Percentiles rank a stretch among this genome's conserved stretches.
Conservation (phyloP, 2,329 filamentous ascomycete genomes). For the Zopfia rhizophila region DNA sequence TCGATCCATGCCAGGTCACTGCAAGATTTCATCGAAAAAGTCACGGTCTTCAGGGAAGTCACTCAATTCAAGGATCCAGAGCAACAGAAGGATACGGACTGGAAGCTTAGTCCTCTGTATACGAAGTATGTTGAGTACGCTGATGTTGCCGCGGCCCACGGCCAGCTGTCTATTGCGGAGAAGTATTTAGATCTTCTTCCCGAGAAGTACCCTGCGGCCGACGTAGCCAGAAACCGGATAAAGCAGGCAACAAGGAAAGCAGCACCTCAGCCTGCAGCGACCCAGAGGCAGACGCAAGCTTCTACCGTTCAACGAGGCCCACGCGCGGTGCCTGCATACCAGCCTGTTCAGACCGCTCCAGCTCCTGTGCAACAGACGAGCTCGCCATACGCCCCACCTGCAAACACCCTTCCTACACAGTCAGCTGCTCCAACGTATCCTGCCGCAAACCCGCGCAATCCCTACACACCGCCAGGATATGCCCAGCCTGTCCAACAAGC, state of each 20-base stretch:
- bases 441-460: slow-evolving; percentile 47
- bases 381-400: slow-evolving; percentile 47
- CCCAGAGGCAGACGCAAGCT: slow-evolving; percentile 54
- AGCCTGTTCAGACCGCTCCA: slow-evolving; percentile 35
- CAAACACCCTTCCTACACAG: slow-evolving; percentile 43
- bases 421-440: slow-evolving; percentile 33
- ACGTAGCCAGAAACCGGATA: slow-evolving; percentile 85
- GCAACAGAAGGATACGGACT: slow-evolving; percentile 75
- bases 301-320: slow-evolving; percentile 44
- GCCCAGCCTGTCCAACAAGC: slow-evolving; percentile 63
- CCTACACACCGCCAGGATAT: slow-evolving; percentile 64
- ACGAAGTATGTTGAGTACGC: slow-evolving; percentile 97
- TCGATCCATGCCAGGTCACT: slow-evolving; percentile 89
- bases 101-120: slow-evolving; percentile 90
- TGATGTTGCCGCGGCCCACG: slow-evolving; percentile 90
- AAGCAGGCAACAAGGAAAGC: slow-evolving; percentile 80
- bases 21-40: slow-evolving; percentile 97
- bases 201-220: slow-evolving; percentile 82
- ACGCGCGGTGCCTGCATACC: slow-evolving; percentile 50
- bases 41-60: slow-evolving; percentile 93
- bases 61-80: slow-evolving; percentile 90
- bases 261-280: slow-evolving; percentile 53
- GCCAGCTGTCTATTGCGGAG: slow-evolving; percentile 85
- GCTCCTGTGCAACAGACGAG: slow-evolving; percentile 39
- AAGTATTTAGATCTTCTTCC: slow-evolving; percentile 92